These are phyloP conservation scores for Combretum micranthum DNA, from an alignment of 345 rosid genomes.

Conservation along the genomic window DNA sequence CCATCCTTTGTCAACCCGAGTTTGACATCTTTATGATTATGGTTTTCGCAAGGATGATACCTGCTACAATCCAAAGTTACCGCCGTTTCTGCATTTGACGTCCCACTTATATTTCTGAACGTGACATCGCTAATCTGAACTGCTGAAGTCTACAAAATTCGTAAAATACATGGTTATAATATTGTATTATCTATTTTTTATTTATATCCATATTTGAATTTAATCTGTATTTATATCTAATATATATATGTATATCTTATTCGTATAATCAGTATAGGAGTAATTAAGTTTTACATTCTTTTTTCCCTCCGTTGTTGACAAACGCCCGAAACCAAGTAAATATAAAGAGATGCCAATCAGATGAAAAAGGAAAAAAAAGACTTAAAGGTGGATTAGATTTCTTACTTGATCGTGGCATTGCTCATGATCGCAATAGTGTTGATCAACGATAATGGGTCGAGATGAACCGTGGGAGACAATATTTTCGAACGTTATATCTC, in stretches of 20 bases:
- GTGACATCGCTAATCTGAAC: slow-evolving; percentile 26
- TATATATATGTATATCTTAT: too few relatives aligned
- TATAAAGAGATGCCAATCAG: too few relatives aligned
- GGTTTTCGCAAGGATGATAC: slow-evolving; percentile 26
- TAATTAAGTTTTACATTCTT: too few relatives aligned
- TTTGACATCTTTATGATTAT: slow-evolving; percentile 27
- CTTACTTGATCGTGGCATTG: slow-evolving; percentile 34
- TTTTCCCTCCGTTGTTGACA: too few relatives aligned
- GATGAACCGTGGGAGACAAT: slow-evolving; percentile 10
- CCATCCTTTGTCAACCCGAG: slow-evolving; percentile 1
- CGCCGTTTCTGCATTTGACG: slow-evolving; percentile 16
- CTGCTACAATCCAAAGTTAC: slow-evolving; percentile 30
- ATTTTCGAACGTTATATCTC: slow-evolving; percentile 28
- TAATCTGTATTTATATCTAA: too few relatives aligned
- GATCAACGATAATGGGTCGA: slow-evolving; percentile 49
- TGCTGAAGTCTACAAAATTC: slow-evolving; percentile 26
- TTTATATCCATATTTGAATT: too few relatives aligned
- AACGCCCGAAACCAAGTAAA: too few relatives aligned
- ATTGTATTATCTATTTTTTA: too few relatives aligned
- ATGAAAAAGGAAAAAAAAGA: too few relatives aligned
- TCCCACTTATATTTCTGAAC: slow-evolving; percentile 24
- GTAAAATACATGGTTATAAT: background rate
- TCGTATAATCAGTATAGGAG: too few relatives aligned
- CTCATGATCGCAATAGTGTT: slow-evolving; percentile 38
- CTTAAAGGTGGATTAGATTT: too few relatives aligned